Base-by-base conservation (phyloP, 805 yeast species). In the Candida succiphila region DNA sequence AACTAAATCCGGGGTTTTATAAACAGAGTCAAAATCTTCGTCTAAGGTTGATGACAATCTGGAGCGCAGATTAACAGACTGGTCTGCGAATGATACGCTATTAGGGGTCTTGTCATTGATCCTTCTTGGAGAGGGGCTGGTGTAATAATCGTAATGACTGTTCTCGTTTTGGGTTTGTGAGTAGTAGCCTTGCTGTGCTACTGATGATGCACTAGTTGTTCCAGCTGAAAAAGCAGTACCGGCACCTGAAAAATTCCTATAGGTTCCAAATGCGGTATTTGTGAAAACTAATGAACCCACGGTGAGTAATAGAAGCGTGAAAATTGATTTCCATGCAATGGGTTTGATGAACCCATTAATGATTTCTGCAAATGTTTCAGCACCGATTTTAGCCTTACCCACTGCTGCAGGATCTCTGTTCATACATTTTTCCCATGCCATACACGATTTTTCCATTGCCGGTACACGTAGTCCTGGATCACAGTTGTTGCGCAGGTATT, bases 351-450 rank as follows among this genome's bases (percentile, higher is more conserved):
- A 85, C 2, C 87, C 75, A 54, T 86, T 82, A 29, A 86, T 61
- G 7, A 84, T 81, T 40, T 81, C 89, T 2, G 94, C 94, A 44
- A 85, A 67, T 0, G 89, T 78, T 49, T 79, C 87, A 0, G 94
- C 94, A 30, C 87, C 76, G 35, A 86, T 68, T 39, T 67, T 67
- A 1, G 89, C 82, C 31, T 75, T 68, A 4, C 84, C 40, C 17
- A 56, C 52, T 35, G 58, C 44, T 18, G 70, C 67, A 8, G 94
- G 88, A 41, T 85, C 89, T 31, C 77, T 60, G 44, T 77, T 73
- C 87, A 85, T 84, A 53, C 98, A 92, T 37, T 67, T 69, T 39
- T 73, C 79, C 92, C 94, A 85, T 24, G 64, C 65, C 24, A 67
- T 61, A 54, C 98, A 89, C 12, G 72, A 60, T 2, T 58, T 54